Evolutionary conservation across 176 grass and related monocot species (phyloP), one percentile per base, ranked within the genome.

Genomic region (Musa troglodytarum): DNA sequence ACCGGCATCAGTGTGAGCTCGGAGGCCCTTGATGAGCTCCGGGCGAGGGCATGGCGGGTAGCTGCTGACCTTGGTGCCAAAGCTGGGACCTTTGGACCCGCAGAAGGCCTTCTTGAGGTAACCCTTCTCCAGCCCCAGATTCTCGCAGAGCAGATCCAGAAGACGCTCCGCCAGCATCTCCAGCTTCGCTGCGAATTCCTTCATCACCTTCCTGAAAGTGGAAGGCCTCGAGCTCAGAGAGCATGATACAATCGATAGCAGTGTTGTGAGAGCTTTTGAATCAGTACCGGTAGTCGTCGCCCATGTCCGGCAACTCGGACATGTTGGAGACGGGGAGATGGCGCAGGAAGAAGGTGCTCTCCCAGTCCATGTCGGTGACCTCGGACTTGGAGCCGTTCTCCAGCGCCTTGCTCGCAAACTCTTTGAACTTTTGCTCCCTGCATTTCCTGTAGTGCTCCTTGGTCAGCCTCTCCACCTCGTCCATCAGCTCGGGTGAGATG

Each of bases 261-360:
- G 0, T 6, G 23, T 49, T 21, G 10, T 11, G 10, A 3, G 6
- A 50, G 0, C 3, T 53, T 19, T 43, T 50, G 11, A 20, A 28
- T 15, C 26, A 14, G 43, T 76, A 84, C 75, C 89, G 62, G 74
- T 96, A 92, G 1, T 73, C 58, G 10, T 89, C 86, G 50, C 90
- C 86, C 53, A 98, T 74, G 74, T 96, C 89, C 0, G 82, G 79
- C 15, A 96, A 67, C 1, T 92, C 86, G 2, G 75, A 49, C 77
- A 96, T 65, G 86, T 93, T 87, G 54, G 94, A 69, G 14, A 72
- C 83, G 2, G 91, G 92, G 57, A 89, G 92, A 77, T 96, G 92
- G 78, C 89, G 82, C 11, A 96, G 56, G 82, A 82, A 96, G 86
- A 93, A 93, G 74, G 94, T 85, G 88, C 86, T 98, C 82, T 98